Evolutionary conservation across 192 early-diverging fungal species (phyloP).

Genomic region (Gonapodya prolifera): DNA sequence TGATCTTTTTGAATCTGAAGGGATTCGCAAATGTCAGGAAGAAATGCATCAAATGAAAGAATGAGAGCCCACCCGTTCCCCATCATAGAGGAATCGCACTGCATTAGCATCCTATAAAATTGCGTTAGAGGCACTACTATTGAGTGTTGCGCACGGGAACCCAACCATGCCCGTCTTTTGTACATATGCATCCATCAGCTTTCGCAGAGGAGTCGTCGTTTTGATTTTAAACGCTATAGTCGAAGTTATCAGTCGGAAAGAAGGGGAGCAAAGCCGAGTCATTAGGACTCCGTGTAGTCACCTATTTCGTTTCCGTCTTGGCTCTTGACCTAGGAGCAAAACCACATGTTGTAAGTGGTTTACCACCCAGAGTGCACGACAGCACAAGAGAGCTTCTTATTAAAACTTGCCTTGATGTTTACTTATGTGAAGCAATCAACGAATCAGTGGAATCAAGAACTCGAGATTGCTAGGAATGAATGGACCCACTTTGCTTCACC

Average conservation of each 20-base stretch:
- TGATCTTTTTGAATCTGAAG: conserved; percentile 52
- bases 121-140: background rate
- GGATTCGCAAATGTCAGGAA: background rate
- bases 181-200: conserved; percentile 91
- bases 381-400: too few species aligned
- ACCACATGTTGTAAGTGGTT: background rate
- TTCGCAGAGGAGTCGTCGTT: conserved; percentile 73
- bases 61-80: conserved; percentile 34
- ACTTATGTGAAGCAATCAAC: too few species aligned
- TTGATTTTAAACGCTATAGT: conserved; percentile 92
- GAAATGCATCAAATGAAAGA: background rate
- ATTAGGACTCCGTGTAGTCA: background rate
- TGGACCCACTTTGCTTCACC: background rate
- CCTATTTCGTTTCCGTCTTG: background rate
- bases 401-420: background rate
- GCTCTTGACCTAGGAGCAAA: background rate
- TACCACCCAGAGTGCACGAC: too few species aligned
- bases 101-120: background rate
- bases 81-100: conserved; percentile 88
- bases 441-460: too few species aligned
- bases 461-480: too few species aligned
- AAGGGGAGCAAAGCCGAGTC: background rate
- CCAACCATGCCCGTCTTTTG: conserved; percentile 60
- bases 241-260: background rate
- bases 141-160: background rate